Evolutionary conservation across 805 yeast genomes (phyloP), one percentile per base, ranked within the genome.

Genomic region (Suhomyces faveliae): DNA sequence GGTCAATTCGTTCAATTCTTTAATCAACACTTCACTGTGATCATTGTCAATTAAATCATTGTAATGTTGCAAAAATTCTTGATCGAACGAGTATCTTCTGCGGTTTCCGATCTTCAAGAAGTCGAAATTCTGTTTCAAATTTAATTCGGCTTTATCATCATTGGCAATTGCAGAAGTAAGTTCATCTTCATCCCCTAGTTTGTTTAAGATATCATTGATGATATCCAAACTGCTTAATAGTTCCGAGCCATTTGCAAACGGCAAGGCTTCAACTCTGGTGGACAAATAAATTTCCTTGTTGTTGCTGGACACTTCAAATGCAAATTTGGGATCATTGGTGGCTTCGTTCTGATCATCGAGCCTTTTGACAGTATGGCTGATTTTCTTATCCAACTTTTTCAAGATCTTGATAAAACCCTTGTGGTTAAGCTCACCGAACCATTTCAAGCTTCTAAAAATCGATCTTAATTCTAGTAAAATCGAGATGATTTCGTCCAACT

Each of bases 371-470:
- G 62, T 52, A 42, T 68, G 55, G 6, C 52, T 50, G 56, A 73
- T 60, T 63, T 89, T 89, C 71, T 92, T 92, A 66, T 92, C 97
- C 57, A 91, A 74, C 60, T 91, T 91, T 70, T 91, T 91, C 60
- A 92, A 73, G 53, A 92, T 92, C 70, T 91, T 91, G 46, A 83
- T 79, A 57, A 90, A 87, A 0, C 96, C 98, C 51, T 95, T 82
- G 61, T 86, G 88, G 71, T 91, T 91, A 58, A 91, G 79, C 61
- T 92, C 97, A 20, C 95, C 95, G 64, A 80, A 91, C 96, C 97
- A 92, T 64, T 88, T 90, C 61, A 91, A 73, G 65, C 90, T 90
- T 48, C 97, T 76, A 51, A 87, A 80, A 50, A 82, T 81, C 13
- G 85, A 76, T 41, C 96, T 77, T 46, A 89, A 72, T 63, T 90